These are phyloP conservation scores for Coemansia furcata DNA, from an alignment of 192 early-diverging fungal species.

Conservation along the genomic window DNA sequence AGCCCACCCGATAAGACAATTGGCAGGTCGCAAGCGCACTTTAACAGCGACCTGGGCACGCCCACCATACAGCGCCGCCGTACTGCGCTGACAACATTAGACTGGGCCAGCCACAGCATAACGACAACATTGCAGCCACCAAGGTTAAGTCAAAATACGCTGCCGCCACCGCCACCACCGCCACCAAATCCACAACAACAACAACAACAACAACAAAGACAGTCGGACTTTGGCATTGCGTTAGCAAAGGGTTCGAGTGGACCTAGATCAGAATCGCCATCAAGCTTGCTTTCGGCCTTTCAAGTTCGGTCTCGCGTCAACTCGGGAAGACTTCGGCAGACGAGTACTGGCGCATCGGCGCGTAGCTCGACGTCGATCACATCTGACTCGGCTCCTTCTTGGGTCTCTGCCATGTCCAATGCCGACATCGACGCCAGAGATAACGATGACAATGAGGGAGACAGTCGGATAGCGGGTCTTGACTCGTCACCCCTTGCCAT, in stretches of 20 bases:
- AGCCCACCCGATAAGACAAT: conserved; percentile 28
- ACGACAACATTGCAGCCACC: background rate
- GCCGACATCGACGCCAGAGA: conserved; percentile 16
- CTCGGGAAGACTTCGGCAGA: conserved; percentile 24
- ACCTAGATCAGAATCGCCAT: conserved; percentile 12
- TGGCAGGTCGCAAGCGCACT: conserved; percentile 17
- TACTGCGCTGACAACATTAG: conserved; percentile 36
- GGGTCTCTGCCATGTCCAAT: conserved; percentile 35
- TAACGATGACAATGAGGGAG: conserved; percentile 15
- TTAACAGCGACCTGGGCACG: conserved; percentile 11
- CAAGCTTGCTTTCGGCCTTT: conserved; percentile 32
- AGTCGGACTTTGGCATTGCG: background rate
- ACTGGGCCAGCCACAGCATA: conserved; percentile 18
- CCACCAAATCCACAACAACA: conserved; percentile 10
- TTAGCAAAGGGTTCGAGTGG: background rate
- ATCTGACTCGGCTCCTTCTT: conserved; percentile 34
- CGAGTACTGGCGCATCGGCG: conserved; percentile 23
- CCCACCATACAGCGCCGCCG: conserved; percentile 39
- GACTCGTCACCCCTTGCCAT: background rate
- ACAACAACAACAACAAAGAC: background rate
- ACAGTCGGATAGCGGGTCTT: background rate
- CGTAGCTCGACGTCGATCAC: conserved; percentile 43
- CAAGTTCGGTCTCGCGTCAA: conserved; percentile 26
- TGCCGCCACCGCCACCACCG: conserved; percentile 8
- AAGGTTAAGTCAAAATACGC: background rate